phyloP scores from a whole-genome alignment of 2,329 filamentous ascomycete species.

The Penicillium sclerotiorum region DNA sequence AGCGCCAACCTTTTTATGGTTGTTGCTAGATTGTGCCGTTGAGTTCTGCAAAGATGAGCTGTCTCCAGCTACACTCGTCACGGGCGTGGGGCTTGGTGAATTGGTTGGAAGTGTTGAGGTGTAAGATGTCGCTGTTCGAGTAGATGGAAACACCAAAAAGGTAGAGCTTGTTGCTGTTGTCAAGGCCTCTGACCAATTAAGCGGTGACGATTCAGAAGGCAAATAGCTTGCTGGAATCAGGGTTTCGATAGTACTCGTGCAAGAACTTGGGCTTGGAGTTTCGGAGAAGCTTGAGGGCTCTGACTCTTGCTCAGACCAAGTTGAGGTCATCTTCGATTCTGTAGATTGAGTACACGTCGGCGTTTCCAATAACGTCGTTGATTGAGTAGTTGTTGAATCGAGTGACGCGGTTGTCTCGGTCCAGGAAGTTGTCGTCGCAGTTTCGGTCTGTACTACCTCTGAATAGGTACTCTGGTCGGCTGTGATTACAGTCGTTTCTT shows the following conservation, averaged over 20 bases:
- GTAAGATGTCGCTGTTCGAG: not conserved
- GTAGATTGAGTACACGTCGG: no score
- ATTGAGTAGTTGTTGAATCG: no score
- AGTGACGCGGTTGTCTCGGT: no score
- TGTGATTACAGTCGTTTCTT: no score
- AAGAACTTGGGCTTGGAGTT: not conserved
- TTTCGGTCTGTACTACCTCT: no score
- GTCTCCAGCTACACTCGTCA: constrained; percentile 3
- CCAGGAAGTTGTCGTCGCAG: no score
- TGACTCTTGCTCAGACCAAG: no score
- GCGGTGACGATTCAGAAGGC: not conserved
- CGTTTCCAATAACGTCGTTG: no score
- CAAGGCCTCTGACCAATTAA: not conserved
- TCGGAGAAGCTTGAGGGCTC: no score
- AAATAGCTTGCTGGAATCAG: no score
- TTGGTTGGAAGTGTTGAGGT: not conserved
- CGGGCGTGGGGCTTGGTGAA: not conserved
- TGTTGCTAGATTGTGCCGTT: not conserved
- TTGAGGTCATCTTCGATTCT: no score
- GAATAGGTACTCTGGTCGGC: no score
- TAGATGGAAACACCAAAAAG: not conserved
- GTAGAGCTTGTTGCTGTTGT: not conserved
- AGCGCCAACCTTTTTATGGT: constrained; percentile 13
- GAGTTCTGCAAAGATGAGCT: not conserved
- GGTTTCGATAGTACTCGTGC: not conserved